These are phyloP conservation scores for Rauvolfia tetraphylla DNA, from an alignment of 257 asterid species.

Conservation along the genomic window DNA sequence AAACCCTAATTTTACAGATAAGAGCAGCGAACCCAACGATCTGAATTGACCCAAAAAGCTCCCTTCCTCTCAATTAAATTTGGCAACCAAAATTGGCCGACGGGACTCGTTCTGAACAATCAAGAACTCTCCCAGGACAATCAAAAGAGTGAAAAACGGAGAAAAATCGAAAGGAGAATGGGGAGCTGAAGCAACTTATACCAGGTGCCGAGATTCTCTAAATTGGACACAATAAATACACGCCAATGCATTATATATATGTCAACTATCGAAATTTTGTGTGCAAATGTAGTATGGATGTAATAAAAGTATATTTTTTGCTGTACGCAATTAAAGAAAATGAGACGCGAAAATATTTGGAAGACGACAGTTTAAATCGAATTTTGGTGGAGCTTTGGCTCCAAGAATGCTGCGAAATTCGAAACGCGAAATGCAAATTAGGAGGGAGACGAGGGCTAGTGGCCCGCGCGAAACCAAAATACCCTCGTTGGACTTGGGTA, in stretches of 20 bases:
- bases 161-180: background rate
- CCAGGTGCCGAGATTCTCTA: background rate
- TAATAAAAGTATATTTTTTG: background rate
- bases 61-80: background rate
- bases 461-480: conserved; percentile 48
- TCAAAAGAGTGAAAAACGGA: background rate
- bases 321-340: background rate
- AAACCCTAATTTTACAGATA: conserved; percentile 29
- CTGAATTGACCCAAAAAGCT: background rate
- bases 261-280: background rate
- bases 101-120: background rate
- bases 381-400: conserved; percentile 45
- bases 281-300: background rate
- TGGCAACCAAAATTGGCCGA: background rate
- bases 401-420: conserved; percentile 50
- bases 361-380: conserved; percentile 17
- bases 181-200: background rate
- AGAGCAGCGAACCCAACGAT: conserved; percentile 21
- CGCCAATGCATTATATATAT: background rate
- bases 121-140: background rate
- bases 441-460: conserved; percentile 25
- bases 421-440: conserved; percentile 23
- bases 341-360: background rate
- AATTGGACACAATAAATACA: background rate
- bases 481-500: background rate